Percentiles rank a stretch among this genome's conserved stretches.
Evolutionary conservation across 371 early-diverging fungal species (phyloP).

Genomic region (Conidiobolus incongruus): DNA sequence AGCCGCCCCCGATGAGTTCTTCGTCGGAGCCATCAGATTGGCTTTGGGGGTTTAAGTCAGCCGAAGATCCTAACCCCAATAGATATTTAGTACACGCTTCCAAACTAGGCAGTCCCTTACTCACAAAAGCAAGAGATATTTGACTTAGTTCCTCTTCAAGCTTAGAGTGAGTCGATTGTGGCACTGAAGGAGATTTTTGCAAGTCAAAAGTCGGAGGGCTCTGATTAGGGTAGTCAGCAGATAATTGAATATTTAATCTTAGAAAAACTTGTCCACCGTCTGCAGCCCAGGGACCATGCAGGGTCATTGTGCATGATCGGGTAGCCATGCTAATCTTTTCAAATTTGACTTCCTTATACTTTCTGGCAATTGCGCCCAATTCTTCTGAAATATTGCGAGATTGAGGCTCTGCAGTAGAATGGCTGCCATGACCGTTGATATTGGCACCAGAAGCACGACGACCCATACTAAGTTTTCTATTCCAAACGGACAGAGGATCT

Average conservation of each 20-base stretch:
- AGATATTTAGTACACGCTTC: conserved; percentile 41
- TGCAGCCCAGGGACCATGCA: conserved; percentile 33
- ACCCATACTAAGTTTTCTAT: no score
- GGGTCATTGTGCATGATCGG: conserved; percentile 42
- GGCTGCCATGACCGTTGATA: no score
- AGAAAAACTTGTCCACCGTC: conserved; percentile 33
- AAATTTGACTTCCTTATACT: conserved; percentile 2
- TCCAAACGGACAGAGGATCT: no score
- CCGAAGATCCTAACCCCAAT: conserved; percentile 27
- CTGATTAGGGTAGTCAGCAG: conserved; percentile 40
- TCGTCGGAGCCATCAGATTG: background rate
- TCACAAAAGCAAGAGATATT: conserved; percentile 26
- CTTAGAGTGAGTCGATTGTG: conserved; percentile 40
- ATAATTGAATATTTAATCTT: conserved; percentile 38
- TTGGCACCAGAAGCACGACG: no score
- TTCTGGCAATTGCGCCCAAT: background rate
- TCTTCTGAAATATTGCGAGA: background rate
- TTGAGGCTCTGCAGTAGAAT: no score
- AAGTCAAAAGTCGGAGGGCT: conserved; percentile 48
- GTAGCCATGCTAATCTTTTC: conserved; percentile 25
- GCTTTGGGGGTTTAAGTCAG: no score
- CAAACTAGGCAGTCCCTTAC: conserved; percentile 34
- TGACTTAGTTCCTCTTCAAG: conserved; percentile 29
- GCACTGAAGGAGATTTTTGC: conserved; percentile 57
- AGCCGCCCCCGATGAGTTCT: conserved; percentile 4